Base-by-base conservation (phyloP, 805 yeast species). In the Priceomyces medius region DNA sequence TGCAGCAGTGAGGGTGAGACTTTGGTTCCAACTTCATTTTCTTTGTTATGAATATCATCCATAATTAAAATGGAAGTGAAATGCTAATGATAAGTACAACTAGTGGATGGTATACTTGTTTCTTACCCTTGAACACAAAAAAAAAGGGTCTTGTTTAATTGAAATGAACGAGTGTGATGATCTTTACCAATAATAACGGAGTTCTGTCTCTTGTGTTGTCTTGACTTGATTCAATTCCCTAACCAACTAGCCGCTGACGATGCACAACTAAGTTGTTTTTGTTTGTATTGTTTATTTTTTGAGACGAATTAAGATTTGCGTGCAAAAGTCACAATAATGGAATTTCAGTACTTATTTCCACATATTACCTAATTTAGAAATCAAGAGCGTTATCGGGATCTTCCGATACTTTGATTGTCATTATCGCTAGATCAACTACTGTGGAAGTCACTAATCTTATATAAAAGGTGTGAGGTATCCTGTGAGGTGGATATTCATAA, bases 31-130 rank as follows among this genome's bases (percentile, higher is more conserved):
- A 17, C 17, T 21, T 37, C 47, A 40, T 44, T 44, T 38, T 44
- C 47, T 37, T 44, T 40, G 24, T 34, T 20, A 40, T 33, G 35
- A 27, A 28, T 32, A 32, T 44, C 43, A 40, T 44, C 43, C 47
- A 44, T 44, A 31, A 26, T 42, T 31, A 12, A n/a, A n/a, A 23
- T 13, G 9, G 26, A 16, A 33, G 12, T 33, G 17, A 13, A 33
- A n/a, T 33, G 8, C 13, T 20, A 19, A 33, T 6, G 12, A 33
- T 7, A 16, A 33, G 19, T 33, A 16, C 17, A 19, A 20, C 27
- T 26, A 10, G 29, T 12, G 29, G 5, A 26, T 33, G 18, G 29
- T 26, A 14, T n/a, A 9, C 10, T 6, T 26, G 10, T 12, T 26
- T 10, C 29, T 14, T 26, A 26, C 29, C 5, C 29, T 26, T 26